A percentile compares a stretch with the other conserved stretches of the same genome.
These are phyloP conservation scores for Monosporascus sp. DNA, from an alignment of 2,329 filamentous ascomycete species.

Conservation along the genomic window DNA sequence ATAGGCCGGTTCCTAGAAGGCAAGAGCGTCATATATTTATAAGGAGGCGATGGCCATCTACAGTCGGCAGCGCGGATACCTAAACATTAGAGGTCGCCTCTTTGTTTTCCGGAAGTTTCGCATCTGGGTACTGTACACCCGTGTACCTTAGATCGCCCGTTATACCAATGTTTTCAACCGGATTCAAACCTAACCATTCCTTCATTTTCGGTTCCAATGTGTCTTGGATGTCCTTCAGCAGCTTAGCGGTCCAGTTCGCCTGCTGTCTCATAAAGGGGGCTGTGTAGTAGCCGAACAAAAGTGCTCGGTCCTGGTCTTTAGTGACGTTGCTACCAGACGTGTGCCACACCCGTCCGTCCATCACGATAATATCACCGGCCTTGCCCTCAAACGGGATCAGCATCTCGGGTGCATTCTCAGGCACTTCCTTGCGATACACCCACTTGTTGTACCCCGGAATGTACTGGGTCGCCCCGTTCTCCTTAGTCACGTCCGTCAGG, in stretches of 20 bases:
- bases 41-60: too few relatives aligned
- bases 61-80: too few relatives aligned
- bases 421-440: slow-evolving; percentile 6
- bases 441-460: slow-evolving; percentile 14
- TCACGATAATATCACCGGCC: slow-evolving; percentile 26
- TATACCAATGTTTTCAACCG: slow-evolving; percentile 9
- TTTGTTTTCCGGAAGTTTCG: not conserved
- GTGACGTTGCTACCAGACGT: slow-evolving; percentile 28
- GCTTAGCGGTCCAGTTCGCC: slow-evolving; percentile 27
- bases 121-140: slow-evolving; percentile 9
- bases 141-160: slow-evolving; percentile 10
- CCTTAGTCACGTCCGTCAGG: slow-evolving; percentile 22
- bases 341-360: slow-evolving; percentile 29
- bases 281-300: slow-evolving; percentile 29
- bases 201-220: slow-evolving; percentile 18
- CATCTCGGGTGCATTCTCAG: slow-evolving; percentile 18
- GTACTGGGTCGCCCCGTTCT: slow-evolving; percentile 23
- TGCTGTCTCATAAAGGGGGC: slow-evolving; percentile 24
- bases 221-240: slow-evolving; percentile 22
- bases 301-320: slow-evolving; percentile 23
- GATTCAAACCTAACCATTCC: slow-evolving; percentile 22
- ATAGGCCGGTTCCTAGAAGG: too few relatives aligned
- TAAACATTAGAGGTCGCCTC: not conserved
- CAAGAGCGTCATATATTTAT: too few relatives aligned
- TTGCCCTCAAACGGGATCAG: slow-evolving; percentile 26